These are phyloP conservation scores for Collybia mongolica DNA, from an alignment of 768 basidiomycete genomes.

Conservation along the genomic window DNA sequence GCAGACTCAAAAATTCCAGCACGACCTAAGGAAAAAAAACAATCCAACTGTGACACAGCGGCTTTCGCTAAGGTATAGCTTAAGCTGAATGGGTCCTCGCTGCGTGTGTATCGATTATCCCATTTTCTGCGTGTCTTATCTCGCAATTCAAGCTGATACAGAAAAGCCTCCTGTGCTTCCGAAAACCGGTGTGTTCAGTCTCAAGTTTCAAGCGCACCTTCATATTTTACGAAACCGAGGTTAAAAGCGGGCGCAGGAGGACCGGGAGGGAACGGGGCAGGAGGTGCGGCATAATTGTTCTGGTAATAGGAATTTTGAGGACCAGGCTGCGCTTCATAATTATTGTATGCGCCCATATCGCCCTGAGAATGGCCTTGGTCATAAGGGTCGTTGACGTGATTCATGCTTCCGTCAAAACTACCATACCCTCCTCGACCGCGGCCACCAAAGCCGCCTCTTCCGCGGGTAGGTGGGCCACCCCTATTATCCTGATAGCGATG, in stretches of 20 bases:
- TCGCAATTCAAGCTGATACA: slow-evolving; percentile 33
- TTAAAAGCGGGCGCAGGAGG: slow-evolving; percentile 44
- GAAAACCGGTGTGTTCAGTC: slow-evolving; percentile 45
- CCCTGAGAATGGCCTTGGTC: slow-evolving; percentile 65
- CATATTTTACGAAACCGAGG: slow-evolving; percentile 64
- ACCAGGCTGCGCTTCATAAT: slow-evolving; percentile 55
- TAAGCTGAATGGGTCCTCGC: slow-evolving; percentile 39
- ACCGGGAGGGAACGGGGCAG: slow-evolving; percentile 46
- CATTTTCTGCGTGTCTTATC: slow-evolving; percentile 50
- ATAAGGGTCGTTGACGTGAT: slow-evolving; percentile 48
- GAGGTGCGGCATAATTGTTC: slow-evolving; percentile 56
- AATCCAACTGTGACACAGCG: slow-evolving; percentile 17
- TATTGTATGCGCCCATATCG: slow-evolving; percentile 66
- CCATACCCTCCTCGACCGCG: slow-evolving; percentile 56
- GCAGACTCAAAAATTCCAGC: slow-evolving; percentile 23
- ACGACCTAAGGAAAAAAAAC: slow-evolving; percentile 1
- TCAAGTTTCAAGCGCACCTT: slow-evolving; percentile 86
- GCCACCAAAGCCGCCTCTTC: slow-evolving; percentile 36
- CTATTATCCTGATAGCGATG: slow-evolving; percentile 53
- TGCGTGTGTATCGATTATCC: slow-evolving; percentile 30
- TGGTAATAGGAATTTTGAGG: slow-evolving; percentile 69
- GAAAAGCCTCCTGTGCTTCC: slow-evolving; percentile 39
- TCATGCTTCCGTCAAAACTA: slow-evolving; percentile 54
- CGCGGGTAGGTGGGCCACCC: slow-evolving; percentile 50
- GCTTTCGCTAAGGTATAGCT: slow-evolving; percentile 49